Conservation (phyloP, 2,329 filamentous ascomycete species). For the Aspergillus hortae region DNA sequence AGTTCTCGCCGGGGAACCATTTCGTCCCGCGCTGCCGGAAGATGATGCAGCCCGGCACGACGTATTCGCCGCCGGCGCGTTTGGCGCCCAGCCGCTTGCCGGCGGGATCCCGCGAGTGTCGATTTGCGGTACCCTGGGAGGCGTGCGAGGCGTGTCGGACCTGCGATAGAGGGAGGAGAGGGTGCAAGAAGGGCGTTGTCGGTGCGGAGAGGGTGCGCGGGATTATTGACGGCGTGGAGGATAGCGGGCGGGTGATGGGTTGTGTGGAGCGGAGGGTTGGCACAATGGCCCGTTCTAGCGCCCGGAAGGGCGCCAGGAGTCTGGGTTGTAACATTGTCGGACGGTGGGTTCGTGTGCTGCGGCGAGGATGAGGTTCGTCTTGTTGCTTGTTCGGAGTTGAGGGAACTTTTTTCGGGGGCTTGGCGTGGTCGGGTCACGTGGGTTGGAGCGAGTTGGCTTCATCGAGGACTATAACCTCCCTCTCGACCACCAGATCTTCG, state of each 20-base stretch:
- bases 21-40: conserved; percentile 93
- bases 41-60: conserved; percentile 94
- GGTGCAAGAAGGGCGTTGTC: conserved; percentile 22
- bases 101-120: conserved; percentile 62
- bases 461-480: conserved; percentile 10
- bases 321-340: conserved; percentile 42
- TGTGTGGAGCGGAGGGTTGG: conserved; percentile 27
- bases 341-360: neutral
- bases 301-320: conserved; percentile 37
- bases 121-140: conserved; percentile 64
- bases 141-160: conserved; percentile 62
- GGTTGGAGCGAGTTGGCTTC: conserved; percentile 28
- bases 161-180: conserved; percentile 40
- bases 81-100: conserved; percentile 93
- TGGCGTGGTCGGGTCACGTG: conserved; percentile 28
- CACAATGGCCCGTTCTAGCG: conserved; percentile 34
- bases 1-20: conserved; percentile 96
- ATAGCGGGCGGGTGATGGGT: conserved; percentile 17
- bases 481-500: neutral
- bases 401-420: conserved; percentile 18
- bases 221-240: conserved; percentile 23
- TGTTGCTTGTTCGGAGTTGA: neutral
- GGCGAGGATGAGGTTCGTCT: neutral
- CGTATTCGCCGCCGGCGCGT: conserved; percentile 86
- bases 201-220: conserved; percentile 25